Evolutionary conservation across 2,329 filamentous ascomycete species (phyloP).

Genomic region (Lachnellula suecica): DNA sequence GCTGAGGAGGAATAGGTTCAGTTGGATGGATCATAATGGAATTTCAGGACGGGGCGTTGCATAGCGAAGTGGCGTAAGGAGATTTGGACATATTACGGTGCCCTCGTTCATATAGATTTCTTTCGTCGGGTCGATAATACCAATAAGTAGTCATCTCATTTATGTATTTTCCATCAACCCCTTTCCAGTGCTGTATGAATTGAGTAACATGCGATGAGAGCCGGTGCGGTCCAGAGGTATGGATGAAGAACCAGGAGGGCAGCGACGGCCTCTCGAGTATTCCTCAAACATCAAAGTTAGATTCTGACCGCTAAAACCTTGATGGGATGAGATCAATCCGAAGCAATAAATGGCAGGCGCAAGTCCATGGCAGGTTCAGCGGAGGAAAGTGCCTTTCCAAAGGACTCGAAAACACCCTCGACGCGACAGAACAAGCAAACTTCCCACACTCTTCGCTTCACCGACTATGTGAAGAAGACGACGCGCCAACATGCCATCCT

Average conservation of each 20-base stretch:
- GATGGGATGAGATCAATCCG: not conserved
- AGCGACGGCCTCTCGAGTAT: too few relatives aligned
- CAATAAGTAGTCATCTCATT: conserved; percentile 13
- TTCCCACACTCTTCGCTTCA: not conserved
- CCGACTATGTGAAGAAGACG: not conserved
- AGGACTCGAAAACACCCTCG: not conserved
- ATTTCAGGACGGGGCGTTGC: conserved; percentile 30
- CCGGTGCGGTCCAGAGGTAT: too few relatives aligned
- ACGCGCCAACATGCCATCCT: conserved; percentile 32
- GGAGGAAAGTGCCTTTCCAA: not conserved
- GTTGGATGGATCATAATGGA: conserved; percentile 16
- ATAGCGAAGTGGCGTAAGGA: conserved; percentile 36
- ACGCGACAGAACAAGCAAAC: not conserved
- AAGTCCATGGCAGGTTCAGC: not conserved
- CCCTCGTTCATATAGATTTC: conserved; percentile 28
- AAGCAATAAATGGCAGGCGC: not conserved
- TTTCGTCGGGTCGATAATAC: conserved; percentile 26
- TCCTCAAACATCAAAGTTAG: too few relatives aligned
- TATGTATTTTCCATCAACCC: not conserved
- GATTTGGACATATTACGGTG: conserved; percentile 23
- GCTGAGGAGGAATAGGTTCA: conserved; percentile 29
- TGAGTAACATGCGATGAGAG: too few relatives aligned
- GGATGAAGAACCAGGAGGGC: too few relatives aligned
- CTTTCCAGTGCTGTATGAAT: not conserved
- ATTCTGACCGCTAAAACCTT: not conserved